phyloP scores from a whole-genome alignment of 331 rosid genomes.

The Phaseolus coccineus region DNA sequence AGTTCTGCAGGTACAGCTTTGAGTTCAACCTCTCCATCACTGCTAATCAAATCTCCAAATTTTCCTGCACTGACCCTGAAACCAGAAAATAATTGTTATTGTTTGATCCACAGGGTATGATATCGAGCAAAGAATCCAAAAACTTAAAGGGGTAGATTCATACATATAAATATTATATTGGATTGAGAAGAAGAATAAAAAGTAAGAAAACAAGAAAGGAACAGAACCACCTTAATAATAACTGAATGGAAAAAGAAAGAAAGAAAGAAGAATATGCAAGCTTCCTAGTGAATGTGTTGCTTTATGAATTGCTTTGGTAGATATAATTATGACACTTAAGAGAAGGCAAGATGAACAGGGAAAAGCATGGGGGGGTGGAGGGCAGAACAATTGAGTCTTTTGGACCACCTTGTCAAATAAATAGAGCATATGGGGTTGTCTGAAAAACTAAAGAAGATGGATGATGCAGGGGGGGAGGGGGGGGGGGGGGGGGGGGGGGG shows the following conservation, averaged over 20 bases:
- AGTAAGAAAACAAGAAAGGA: slow-evolving; percentile 21
- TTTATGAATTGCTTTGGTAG: slow-evolving; percentile 55
- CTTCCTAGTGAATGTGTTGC: slow-evolving; percentile 46
- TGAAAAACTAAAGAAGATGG: slow-evolving; percentile 47
- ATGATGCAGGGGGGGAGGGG: background rate
- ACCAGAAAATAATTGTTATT: background rate
- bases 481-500: slow-evolving; percentile 1
- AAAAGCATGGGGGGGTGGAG: slow-evolving; percentile 51
- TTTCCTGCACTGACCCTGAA: slow-evolving; percentile 47
- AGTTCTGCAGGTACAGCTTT: slow-evolving; percentile 91
- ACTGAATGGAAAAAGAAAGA: slow-evolving; percentile 8
- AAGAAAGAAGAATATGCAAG: slow-evolving; percentile 21
- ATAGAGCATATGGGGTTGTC: slow-evolving; percentile 58
- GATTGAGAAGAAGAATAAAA: background rate
- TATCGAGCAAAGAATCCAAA: slow-evolving; percentile 1
- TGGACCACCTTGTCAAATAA: slow-evolving; percentile 68
- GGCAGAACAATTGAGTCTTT: slow-evolving; percentile 48
- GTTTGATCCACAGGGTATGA: background rate
- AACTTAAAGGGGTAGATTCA: background rate
- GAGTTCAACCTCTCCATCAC: slow-evolving; percentile 95
- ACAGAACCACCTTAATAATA: slow-evolving; percentile 34
- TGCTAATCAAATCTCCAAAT: background rate
- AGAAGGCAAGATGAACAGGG: slow-evolving; percentile 56
- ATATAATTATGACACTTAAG: slow-evolving; percentile 51
- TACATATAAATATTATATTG: background rate